Percentiles rank a stretch among this genome's conserved stretches.
Conservation (phyloP, 2,329 filamentous ascomycete species). For the Orbilia oligospora region DNA sequence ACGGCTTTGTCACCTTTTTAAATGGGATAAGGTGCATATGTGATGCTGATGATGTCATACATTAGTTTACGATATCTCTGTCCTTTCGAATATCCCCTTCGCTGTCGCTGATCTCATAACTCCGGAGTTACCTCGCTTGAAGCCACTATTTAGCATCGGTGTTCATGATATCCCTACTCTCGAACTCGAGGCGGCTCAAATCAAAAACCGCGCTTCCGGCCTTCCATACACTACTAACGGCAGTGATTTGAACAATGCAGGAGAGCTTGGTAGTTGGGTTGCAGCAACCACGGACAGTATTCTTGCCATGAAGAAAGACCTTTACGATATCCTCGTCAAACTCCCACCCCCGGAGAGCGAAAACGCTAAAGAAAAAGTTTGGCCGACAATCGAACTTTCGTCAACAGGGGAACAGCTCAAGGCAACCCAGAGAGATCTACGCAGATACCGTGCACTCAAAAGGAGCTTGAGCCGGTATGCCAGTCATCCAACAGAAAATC, state of each 20-base stretch:
- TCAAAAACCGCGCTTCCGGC: constrained; percentile 62
- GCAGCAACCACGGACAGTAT: constrained; percentile 97
- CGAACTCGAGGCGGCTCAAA: constrained; percentile 72
- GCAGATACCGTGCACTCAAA: constrained; percentile 80
- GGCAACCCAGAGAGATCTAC: constrained; percentile 90
- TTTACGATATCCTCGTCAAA: constrained; percentile 91
- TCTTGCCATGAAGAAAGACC: constrained; percentile 83
- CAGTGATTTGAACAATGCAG: constrained; percentile 63
- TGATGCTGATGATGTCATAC: constrained; percentile 62
- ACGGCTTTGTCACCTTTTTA: constrained; percentile 65
- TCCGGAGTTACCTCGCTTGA: constrained; percentile 71
- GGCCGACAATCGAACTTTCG: constrained; percentile 79
- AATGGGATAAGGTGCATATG: neutral
- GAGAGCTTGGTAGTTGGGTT: constrained; percentile 78
- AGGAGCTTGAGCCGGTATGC: constrained; percentile 70
- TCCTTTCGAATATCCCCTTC: constrained; percentile 88
- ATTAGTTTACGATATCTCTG: constrained; percentile 91
- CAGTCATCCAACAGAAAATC: constrained; percentile 63
- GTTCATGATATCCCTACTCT: constrained; percentile 91
- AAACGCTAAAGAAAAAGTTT: constrained; percentile 75
- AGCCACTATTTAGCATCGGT: constrained; percentile 91
- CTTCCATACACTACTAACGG: constrained; percentile 65
- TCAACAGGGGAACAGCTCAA: constrained; percentile 77
- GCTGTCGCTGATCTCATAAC: constrained; percentile 71
- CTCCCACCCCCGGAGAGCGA: constrained; percentile 77